Evolutionary conservation across 768 basidiomycete species (phyloP), one percentile per base, ranked within the genome.

Genomic region (Chlorophyllum brunneum): DNA sequence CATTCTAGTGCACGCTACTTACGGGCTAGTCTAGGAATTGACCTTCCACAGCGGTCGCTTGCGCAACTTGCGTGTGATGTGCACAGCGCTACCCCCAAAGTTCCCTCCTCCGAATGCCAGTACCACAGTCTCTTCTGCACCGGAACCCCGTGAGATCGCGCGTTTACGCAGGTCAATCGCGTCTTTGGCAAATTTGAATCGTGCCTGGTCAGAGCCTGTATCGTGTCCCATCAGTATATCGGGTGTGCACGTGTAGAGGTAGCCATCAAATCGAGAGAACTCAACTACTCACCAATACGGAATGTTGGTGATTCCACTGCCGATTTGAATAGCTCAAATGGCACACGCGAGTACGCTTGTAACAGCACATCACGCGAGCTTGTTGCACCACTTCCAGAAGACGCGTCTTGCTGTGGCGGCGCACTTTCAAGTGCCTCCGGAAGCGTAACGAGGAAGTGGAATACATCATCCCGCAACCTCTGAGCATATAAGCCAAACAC

Each of bases 171-270:
- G 61, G 61, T 90, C 87, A 61, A 95, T 86, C 10, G 85, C 89
- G 58, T 91, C 90, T 68, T 94, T 95, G 3, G 92, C 91, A 69
- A 95, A 95, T 62, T 86, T 87, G 73, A 94, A 97, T 40, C 92
- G 83, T 55, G 83, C 81, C 65, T 94, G 92, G 69, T 90, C 88
- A 53, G 87, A 81, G 18, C 85, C 88, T 87, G 66, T 59, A 65
- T 24, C 36, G 27, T 31, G 29, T 26, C 11, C 20, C 40, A 45
- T 55, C 41, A 41, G 36, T 23, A 26, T 45, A 45, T 6, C 27
- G 27, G 16, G 8, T 27, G 39, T n/a, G 38, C 11, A 30, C 31
- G 38, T 13, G 38, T 33, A 15, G 5, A 23, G 27, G 15, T 29
- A 48, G 56, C 13, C 38, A 49, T 40, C 26, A 39, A 29, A 29